Percentiles rank a stretch among this genome's conserved stretches.
Conservation (phyloP, 2,329 filamentous ascomycete genomes). For the Ascosphaera pollenicola region DNA sequence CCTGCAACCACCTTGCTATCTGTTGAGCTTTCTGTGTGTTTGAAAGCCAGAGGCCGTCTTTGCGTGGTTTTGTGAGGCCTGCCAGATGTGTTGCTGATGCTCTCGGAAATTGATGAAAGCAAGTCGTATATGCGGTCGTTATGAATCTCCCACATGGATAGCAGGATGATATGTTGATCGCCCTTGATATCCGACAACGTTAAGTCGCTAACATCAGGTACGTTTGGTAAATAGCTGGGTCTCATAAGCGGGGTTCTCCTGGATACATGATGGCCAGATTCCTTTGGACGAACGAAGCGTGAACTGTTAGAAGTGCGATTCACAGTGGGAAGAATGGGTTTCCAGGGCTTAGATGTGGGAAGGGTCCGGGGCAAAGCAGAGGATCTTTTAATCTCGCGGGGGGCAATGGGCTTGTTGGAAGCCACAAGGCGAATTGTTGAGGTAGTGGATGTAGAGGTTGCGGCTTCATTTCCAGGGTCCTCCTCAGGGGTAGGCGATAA, state of each 20-base stretch:
- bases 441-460: conserved; percentile 1
- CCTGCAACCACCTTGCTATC: conserved; percentile 92
- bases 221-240: conserved; percentile 47
- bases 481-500: neutral
- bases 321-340: neutral
- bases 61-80: conserved; percentile 39
- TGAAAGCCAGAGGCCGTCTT: conserved; percentile 74
- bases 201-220: conserved; percentile 52
- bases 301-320: neutral
- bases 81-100: conserved; percentile 8
- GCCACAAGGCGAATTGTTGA: conserved; percentile 4
- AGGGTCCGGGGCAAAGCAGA: neutral
- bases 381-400: neutral
- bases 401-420: neutral
- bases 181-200: conserved; percentile 42
- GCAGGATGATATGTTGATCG: conserved; percentile 64
- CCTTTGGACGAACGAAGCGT: conserved; percentile 21
- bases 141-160: conserved; percentile 99
- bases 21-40: conserved; percentile 65
- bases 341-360: neutral
- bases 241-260: conserved; percentile 41
- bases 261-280: conserved; percentile 21
- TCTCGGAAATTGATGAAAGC: conserved; percentile 26
- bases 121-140: conserved; percentile 97
- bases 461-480: neutral